Percentiles rank a stretch among this genome's conserved stretches.
These are phyloP conservation scores for Silybum marianum DNA, from an alignment of 129 eudicot species.

Conservation along the genomic window DNA sequence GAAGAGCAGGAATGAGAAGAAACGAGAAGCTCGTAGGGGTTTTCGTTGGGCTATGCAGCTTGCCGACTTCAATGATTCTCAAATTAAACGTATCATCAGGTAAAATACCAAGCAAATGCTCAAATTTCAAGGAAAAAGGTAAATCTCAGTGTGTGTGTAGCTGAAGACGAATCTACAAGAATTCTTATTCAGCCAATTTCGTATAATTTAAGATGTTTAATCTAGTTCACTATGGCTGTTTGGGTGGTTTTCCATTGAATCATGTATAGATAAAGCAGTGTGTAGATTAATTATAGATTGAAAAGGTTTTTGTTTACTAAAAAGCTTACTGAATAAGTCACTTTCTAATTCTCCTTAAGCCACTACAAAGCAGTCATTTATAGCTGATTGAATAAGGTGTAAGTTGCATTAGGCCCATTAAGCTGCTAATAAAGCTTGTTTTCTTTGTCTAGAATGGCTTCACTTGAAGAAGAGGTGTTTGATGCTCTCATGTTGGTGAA, in stretches of 20 bases:
- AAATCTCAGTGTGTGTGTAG: not conserved
- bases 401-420: no score
- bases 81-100: slow-evolving; percentile 83
- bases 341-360: no score
- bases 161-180: not conserved
- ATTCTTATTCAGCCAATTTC: not conserved
- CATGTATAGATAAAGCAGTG: no score
- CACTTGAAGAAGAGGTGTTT: slow-evolving; percentile 64
- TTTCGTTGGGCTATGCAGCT: slow-evolving; percentile 86
- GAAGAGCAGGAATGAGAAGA: slow-evolving; percentile 81
- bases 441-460: slow-evolving; percentile 60
- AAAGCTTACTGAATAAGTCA: no score
- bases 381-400: no score
- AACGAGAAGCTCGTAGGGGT: slow-evolving; percentile 82
- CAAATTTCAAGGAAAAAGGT: not conserved
- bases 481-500: slow-evolving; percentile 85
- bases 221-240: not conserved
- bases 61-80: slow-evolving; percentile 60
- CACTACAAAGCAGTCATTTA: no score
- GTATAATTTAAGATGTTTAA: not conserved
- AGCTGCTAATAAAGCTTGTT: not conserved
- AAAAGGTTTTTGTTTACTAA: no score
- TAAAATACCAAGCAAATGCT: slow-evolving; percentile 14
- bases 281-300: no score
- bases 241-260: no score